These are phyloP conservation scores for Hypomyces perniciosus DNA, from an alignment of 2,329 filamentous ascomycete genomes.

Conservation along the genomic window DNA sequence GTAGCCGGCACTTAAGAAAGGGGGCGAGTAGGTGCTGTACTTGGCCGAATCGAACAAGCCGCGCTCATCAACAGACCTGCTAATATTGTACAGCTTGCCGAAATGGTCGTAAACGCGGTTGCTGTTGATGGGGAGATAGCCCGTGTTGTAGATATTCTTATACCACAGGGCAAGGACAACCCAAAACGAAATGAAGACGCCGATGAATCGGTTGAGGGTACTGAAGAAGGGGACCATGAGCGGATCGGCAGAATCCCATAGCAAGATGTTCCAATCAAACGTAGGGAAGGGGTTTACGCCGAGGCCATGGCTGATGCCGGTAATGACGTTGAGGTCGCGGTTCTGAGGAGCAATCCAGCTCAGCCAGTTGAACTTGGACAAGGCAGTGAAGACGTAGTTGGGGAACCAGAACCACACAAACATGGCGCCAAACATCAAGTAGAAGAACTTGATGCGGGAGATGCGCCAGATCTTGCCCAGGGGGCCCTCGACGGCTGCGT, in stretches of 20 bases:
- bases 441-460: conserved; percentile 47
- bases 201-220: conserved; percentile 56
- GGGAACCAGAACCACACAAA: conserved; percentile 56
- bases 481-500: conserved; percentile 35
- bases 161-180: conserved; percentile 54
- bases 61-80: conserved; percentile 33
- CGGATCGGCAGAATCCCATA: conserved; percentile 38
- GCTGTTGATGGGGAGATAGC: conserved; percentile 48
- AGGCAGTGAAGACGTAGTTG: conserved; percentile 45
- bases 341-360: conserved; percentile 49
- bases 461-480: conserved; percentile 40
- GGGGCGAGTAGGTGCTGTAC: conserved; percentile 46
- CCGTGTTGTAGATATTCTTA: conserved; percentile 50
- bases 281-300: conserved; percentile 42
- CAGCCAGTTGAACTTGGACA: conserved; percentile 51
- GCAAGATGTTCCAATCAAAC: conserved; percentile 43
- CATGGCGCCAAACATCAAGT: conserved; percentile 44
- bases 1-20: conserved; percentile 45
- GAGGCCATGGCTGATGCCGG: conserved; percentile 39
- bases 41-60: conserved; percentile 40
- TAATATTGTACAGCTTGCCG: conserved; percentile 42
- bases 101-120: conserved; percentile 47
- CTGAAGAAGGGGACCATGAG: conserved; percentile 50
- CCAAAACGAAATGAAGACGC: conserved; percentile 49
- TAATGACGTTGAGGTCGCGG: conserved; percentile 35